Base-by-base conservation (phyloP, 495 filamentous ascomycete genomes). In the Tuber umbilicatum region DNA sequence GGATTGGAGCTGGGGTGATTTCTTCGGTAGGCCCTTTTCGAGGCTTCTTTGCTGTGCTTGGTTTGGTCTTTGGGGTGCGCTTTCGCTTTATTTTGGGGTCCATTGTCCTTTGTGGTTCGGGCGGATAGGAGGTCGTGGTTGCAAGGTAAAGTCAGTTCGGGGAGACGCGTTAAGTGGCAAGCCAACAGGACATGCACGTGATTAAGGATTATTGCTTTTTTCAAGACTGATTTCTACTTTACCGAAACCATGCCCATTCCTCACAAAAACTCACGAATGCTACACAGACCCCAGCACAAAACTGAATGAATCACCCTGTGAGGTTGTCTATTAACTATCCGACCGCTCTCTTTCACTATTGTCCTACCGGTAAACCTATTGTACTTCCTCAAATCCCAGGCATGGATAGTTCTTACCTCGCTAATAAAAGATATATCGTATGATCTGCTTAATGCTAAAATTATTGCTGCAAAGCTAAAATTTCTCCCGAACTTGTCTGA, bases 71-170 rank as follows among this genome's bases (percentile, higher is more conserved):
- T 39, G 75, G 12, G 37, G 45, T 19, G 37, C 74, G 71, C 64
- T 81, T 81, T 35, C 79, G 80, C 76, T 75, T 81, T 40, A 19
- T 5, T 17, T 64, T 17, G 55, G 55, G 55, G 55, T 35, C 55
- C 55, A 64, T 64, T 35, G 55, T 64, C 31, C 27, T 60, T 35
- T 6, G 27, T 12, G 27, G 55, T 64, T 35, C 55, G n/a, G 12
- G 55, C 35, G 14, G 55, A 7, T 64, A 35, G 55, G 16, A 31
- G 55, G 27, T 64, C 27, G 27, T 27, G 14, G 4, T 64, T 64
- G 55, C 55, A 31, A 12, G 55, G 12, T 64, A 27, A 39, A 39
- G 38, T 39, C 2, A 39, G 12, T 16, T 35, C 55, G 27, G 55
- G 55, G 27, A 64, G 55, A 64, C 55, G 55, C 55, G 55, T 64